These are phyloP conservation scores for Aspergillus asperescens DNA, from an alignment of 495 filamentous ascomycete genomes.

Conservation along the genomic window DNA sequence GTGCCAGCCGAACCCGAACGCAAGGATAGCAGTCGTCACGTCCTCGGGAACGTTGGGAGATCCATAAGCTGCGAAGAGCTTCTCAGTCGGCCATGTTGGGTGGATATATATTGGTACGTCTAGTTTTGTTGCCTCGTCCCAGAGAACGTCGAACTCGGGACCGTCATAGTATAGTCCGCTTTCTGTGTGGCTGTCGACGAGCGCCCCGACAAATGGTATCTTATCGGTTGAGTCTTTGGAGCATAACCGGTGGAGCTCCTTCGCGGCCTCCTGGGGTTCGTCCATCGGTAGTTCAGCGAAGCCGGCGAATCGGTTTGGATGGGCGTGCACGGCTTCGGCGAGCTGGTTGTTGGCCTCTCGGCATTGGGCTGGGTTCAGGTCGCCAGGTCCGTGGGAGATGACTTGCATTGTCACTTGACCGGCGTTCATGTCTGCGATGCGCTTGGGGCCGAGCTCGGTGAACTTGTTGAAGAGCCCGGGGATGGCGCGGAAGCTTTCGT, in stretches of 20 bases:
- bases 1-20: conserved; percentile 43
- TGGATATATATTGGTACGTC: conserved; percentile 58
- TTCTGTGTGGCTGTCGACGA: conserved; percentile 49
- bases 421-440: conserved; percentile 48
- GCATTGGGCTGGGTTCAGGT: conserved; percentile 29
- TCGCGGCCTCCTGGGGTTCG: conserved; percentile 38
- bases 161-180: conserved; percentile 47
- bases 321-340: conserved; percentile 37
- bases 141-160: conserved; percentile 41
- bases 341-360: conserved; percentile 50
- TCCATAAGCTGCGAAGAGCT: conserved; percentile 24
- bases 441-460: conserved; percentile 36
- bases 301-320: conserved; percentile 46
- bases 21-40: conserved; percentile 32
- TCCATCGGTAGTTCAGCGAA: conserved; percentile 52
- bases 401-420: conserved; percentile 51
- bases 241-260: conserved; percentile 46
- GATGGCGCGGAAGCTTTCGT: conserved; percentile 9
- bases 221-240: conserved; percentile 22
- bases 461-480: conserved; percentile 25
- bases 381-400: conserved; percentile 47
- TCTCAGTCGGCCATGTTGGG: conserved; percentile 39
- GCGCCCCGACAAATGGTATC: conserved; percentile 48
- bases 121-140: conserved; percentile 43
- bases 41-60: conserved; percentile 28